Evolutionary conservation across 108 stramenopile genomes (phyloP), one percentile per base, ranked within the genome.

Genomic region (Epithemia pelagica): DNA sequence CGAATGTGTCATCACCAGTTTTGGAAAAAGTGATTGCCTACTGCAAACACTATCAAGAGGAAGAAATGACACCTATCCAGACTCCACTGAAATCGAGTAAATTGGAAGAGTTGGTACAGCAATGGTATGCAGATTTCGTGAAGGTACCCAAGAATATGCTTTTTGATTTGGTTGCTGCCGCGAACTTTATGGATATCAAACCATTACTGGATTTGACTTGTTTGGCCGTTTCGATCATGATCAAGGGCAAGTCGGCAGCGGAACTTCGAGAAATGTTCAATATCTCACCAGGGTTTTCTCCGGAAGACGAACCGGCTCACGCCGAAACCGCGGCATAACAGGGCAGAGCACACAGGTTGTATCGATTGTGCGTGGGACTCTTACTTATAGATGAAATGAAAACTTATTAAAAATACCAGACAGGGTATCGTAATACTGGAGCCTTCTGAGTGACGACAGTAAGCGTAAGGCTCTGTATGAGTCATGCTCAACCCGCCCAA

Each of bases 1-100:
- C 97, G 31, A 99, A 99, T 68, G 98, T 99, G 18, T 94, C 91
- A 70, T 71, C 86, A 20, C 62, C 65, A 26, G 94, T 98, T 1
- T 82, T 99, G 62, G 77, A 79, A 27, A 99, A 99, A 85, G 96
- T 99, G 0, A 95, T 99, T 59, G 97, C 99, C 71, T 99, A 87
- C 76, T 95, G 95, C 66, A 87, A 76, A 10, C 97, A 97, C 81
- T 88, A 96, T 62, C 84, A 80, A 37, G 76, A 72, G 33, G 92
- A 96, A 62, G 77, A 88, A 62, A 96, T 99, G 97, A 88, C 85
- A 30, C 84, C 94, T 51, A 99, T 99, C 63, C 91, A 96, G 54
- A 98, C 97, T 65, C 99, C 99, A 0, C 79, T 99, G 24, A 91
- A 94, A 76, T 91, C 88, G 46, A 75, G 76, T 24, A 91, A 89